Evolutionary conservation across 495 filamentous ascomycete genomes (phyloP), one percentile per base, ranked within the genome.

Genomic region (Aspergillus bertholletiae): DNA sequence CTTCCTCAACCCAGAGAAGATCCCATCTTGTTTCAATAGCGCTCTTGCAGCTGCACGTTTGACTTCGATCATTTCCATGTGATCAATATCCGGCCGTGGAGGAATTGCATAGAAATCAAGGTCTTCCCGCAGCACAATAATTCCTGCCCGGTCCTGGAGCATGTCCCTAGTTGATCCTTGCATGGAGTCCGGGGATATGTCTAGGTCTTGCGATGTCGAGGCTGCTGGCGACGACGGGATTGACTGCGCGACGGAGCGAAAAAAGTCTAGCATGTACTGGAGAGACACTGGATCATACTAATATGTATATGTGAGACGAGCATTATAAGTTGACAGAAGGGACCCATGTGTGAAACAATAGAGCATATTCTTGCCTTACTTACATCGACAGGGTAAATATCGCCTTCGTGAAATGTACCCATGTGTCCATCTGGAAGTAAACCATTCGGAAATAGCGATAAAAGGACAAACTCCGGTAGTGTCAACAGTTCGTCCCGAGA

Each of bases 201-300:
- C 86, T 21, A 76, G 66, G 24, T 87, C 85, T 2, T 80, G 78
- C 9, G 79, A 82, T 37, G 82, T 76, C 35, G 74, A 81, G 8
- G 82, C 80, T 11, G 88, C 87, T 28, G 79, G 78, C 11, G 87
- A 81, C 23, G 81, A 81, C 11, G 92, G 92, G 49, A 99, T 97
- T 26, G 89, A 93, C 65, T 96, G 90, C 27, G 94, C 93, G 49
- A 99, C 92, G 47, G 84, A 84, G 39, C 94, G 90, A 79, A 99
- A 99, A 75, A 99, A 99, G 59, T 97, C 94, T 46, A 99, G 83
- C 95, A 99, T 99, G 76, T 97, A 99, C 71, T 97, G 90, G 23
- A 99, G 82, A 32, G 92, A 96, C 23, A 85, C 84, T 26, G 94
- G 93, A 69, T 99, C 94, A 73, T 97, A 99, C 94, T 98, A 76